phyloP scores from a whole-genome alignment of 1,284 basidiomycete species.

The Singerocomus rubriflavus region DNA sequence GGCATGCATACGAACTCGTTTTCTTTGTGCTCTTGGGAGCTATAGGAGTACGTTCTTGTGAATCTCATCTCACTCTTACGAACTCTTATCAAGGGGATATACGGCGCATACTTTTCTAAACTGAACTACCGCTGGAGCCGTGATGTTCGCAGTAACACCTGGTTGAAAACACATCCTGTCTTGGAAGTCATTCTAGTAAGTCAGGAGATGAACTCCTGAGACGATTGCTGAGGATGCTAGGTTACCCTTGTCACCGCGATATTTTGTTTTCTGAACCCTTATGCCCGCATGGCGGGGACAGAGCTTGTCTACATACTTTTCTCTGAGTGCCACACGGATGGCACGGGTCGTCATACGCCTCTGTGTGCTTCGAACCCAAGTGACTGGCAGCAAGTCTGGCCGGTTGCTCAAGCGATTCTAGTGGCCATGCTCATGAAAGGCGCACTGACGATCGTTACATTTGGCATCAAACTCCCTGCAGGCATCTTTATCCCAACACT shows the following conservation, averaged over 20 bases:
- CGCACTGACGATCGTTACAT: constrained; percentile 84
- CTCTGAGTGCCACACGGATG: constrained; percentile 70
- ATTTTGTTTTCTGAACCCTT: constrained; percentile 87
- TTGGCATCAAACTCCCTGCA: constrained; percentile 91
- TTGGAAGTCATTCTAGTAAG: constrained; percentile 81
- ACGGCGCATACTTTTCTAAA: constrained; percentile 92
- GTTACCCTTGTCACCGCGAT: constrained; percentile 75
- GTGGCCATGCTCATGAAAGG: constrained; percentile 83
- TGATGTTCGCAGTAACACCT: constrained; percentile 76
- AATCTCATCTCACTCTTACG: constrained; percentile 1
- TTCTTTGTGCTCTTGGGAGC: constrained; percentile 86
- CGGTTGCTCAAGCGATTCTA: constrained; percentile 65
- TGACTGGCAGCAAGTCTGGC: constrained; percentile 54
- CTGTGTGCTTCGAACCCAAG: constrained; percentile 73
- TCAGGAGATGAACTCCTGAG: constrained; percentile 3
- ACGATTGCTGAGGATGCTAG: constrained; percentile 37
- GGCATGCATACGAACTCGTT: constrained; percentile 82
- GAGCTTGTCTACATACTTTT: constrained; percentile 94
- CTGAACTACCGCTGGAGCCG: constrained; percentile 89
- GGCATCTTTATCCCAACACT: constrained; percentile 98
- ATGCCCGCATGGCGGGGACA: constrained; percentile 91
- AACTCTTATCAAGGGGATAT: constrained; percentile 64
- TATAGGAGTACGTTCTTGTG: constrained; percentile 58
- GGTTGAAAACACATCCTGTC: constrained; percentile 78
- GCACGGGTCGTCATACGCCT: constrained; percentile 55